These are phyloP conservation scores for Setomelanomma holmii DNA, from an alignment of 2,329 filamentous ascomycete genomes.

Conservation along the genomic window DNA sequence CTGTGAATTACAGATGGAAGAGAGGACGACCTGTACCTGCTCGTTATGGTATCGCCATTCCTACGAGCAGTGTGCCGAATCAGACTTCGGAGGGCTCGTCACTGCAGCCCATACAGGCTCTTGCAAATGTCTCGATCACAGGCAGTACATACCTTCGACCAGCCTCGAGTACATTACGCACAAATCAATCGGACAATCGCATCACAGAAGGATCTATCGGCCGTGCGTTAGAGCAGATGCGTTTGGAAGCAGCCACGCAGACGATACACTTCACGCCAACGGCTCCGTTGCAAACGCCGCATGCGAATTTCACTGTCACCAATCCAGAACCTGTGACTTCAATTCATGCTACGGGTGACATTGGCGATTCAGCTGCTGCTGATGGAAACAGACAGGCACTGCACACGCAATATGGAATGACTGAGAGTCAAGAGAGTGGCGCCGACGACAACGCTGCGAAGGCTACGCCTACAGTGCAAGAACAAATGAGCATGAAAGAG, in stretches of 20 bases:
- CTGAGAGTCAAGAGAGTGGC: not conserved
- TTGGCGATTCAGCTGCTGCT: not conserved
- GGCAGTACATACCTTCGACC: not conserved
- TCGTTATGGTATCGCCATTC: conserved; percentile 6
- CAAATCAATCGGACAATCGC: not conserved
- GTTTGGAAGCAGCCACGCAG: conserved; percentile 9
- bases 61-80: not conserved
- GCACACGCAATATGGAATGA: not conserved
- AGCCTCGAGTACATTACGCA: conserved; percentile 6
- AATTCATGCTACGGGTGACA: not conserved
- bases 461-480: not conserved
- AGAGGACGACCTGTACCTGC: conserved; percentile 25
- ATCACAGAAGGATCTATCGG: not conserved
- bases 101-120: not conserved
- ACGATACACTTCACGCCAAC: conserved; percentile 17
- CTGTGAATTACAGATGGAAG: conserved; percentile 23
- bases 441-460: not conserved
- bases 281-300: not conserved
- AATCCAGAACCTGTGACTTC: not conserved
- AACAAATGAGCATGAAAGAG: not conserved
- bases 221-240: conserved; percentile 5
- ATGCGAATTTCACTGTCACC: not conserved
- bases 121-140: not conserved
- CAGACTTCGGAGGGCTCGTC: too few relatives aligned
- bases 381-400: not conserved